These are phyloP conservation scores for Echites panduratus DNA, from an alignment of 257 asterid species.

Conservation along the genomic window DNA sequence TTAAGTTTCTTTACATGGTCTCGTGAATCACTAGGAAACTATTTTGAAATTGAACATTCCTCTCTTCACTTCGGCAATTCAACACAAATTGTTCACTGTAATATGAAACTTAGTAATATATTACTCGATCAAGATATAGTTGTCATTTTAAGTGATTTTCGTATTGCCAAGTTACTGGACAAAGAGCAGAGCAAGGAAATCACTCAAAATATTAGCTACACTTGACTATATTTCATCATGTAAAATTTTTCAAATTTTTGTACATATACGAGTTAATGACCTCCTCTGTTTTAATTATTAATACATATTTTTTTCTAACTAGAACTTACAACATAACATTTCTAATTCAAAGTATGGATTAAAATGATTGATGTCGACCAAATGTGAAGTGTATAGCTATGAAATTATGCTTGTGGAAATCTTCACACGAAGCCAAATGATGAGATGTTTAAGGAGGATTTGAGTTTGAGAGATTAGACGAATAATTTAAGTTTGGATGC, in stretches of 20 bases:
- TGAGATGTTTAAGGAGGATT: slow-evolving; percentile 5
- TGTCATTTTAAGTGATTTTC: slow-evolving; percentile 8
- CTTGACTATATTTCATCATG: slow-evolving; percentile 11
- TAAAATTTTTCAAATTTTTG: neutral
- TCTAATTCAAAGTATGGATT: neutral
- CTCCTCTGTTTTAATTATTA: no score
- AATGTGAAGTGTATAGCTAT: slow-evolving; percentile 16
- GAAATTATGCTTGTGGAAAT: slow-evolving; percentile 16
- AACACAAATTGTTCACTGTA: neutral
- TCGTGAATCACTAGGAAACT: no score
- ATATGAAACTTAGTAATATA: slow-evolving; percentile 4
- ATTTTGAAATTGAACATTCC: no score
- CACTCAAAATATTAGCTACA: slow-evolving; percentile 2
- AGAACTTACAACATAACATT: no score
- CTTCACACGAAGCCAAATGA: slow-evolving; percentile 9
- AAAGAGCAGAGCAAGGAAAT: neutral
- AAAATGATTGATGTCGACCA: neutral
- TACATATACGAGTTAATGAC: no score
- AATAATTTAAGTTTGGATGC: slow-evolving; percentile 5
- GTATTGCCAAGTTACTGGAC: neutral
- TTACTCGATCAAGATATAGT: neutral
- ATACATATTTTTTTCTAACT: no score
- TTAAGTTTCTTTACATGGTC: no score
- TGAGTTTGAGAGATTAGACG: neutral
- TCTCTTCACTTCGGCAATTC: neutral